Percentiles rank a stretch among this genome's conserved stretches.
phyloP scores from a whole-genome alignment of 129 eudicot species.

The Heracleum sosnowskyi region DNA sequence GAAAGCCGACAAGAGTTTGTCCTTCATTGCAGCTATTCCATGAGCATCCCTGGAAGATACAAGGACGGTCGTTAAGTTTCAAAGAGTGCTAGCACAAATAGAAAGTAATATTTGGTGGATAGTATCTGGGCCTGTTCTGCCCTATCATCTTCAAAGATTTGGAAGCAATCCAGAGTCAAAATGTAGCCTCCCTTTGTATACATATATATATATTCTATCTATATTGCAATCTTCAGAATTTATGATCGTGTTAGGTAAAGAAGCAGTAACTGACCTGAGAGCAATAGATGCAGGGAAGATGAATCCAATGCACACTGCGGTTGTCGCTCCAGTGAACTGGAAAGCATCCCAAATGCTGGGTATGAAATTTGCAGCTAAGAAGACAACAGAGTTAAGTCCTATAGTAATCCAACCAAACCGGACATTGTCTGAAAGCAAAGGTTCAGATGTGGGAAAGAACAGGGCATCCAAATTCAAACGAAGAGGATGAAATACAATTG shows the following conservation, averaged over 20 bases:
- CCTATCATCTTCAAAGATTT: neutral
- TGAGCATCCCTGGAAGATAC: conserved; percentile 36
- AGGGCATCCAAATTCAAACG: conserved; percentile 41
- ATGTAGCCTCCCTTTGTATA: neutral
- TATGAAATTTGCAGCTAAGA: conserved; percentile 42
- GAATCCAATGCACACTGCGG: conserved; percentile 48
- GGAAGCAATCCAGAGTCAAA: neutral
- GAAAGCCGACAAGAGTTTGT: conserved; percentile 38
- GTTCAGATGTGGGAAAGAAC: conserved; percentile 28
- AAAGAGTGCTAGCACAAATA: neutral
- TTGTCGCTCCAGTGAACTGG: conserved; percentile 56
- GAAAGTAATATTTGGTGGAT: neutral
- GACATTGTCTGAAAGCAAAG: conserved; percentile 31
- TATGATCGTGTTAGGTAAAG: neutral
- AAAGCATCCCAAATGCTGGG: conserved; percentile 58
- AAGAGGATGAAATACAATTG: conserved; percentile 45
- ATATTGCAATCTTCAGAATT: neutral
- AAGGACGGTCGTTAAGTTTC: neutral
- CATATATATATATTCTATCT: neutral
- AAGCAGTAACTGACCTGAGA: conserved; percentile 26
- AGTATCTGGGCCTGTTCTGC: neutral
- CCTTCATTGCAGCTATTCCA: conserved; percentile 44
- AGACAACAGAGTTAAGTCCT: conserved; percentile 29
- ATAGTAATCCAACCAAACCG: conserved; percentile 29
- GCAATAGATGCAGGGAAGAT: conserved; percentile 51